Conservation (phyloP, 2,329 filamentous ascomycete species). For the Rhinocladiella similis region DNA sequence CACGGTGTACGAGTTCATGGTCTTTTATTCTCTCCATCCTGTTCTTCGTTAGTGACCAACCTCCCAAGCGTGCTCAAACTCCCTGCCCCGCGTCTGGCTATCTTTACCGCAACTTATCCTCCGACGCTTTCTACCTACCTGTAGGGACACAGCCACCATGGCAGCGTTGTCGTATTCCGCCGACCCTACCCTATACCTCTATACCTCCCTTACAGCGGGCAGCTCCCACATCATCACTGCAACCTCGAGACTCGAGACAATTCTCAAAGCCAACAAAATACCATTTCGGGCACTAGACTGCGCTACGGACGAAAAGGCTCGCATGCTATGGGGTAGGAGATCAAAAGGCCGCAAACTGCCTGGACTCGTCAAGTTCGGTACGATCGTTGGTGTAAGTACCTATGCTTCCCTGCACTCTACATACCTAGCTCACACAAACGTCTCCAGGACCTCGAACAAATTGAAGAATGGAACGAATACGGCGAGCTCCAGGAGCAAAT, state of each 20-base stretch:
- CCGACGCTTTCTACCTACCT: too few relatives aligned
- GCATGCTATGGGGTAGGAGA: slow-evolving; percentile 83
- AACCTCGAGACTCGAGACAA: slow-evolving; percentile 92
- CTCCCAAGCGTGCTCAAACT: too few relatives aligned
- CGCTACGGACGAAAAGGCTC: slow-evolving; percentile 83
- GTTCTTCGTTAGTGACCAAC: too few relatives aligned
- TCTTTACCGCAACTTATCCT: too few relatives aligned
- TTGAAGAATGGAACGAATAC: slow-evolving; percentile 99
- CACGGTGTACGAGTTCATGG: too few relatives aligned
- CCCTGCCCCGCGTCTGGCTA: too few relatives aligned
- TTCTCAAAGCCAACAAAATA: slow-evolving; percentile 90
- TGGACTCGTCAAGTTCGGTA: slow-evolving; percentile 80
- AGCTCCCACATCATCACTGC: slow-evolving; percentile 96
- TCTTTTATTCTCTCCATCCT: too few relatives aligned
- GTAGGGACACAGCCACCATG: slow-evolving; percentile 7
- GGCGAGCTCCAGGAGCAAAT: slow-evolving; percentile 90
- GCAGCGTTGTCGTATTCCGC: slow-evolving; percentile 29
- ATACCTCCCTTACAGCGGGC: slow-evolving; percentile 92
- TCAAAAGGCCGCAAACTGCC: slow-evolving; percentile 86
- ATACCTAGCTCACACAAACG: slow-evolving; percentile 9
- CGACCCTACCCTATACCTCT: slow-evolving; percentile 82
- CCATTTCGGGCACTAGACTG: slow-evolving; percentile 92
- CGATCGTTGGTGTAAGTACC: slow-evolving; percentile 77
- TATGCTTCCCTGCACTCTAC: neutral
- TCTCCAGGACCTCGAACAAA: slow-evolving; percentile 79